Evolutionary conservation across 495 filamentous ascomycete genomes (phyloP).

Genomic region (Aspergillus funiculosus): DNA sequence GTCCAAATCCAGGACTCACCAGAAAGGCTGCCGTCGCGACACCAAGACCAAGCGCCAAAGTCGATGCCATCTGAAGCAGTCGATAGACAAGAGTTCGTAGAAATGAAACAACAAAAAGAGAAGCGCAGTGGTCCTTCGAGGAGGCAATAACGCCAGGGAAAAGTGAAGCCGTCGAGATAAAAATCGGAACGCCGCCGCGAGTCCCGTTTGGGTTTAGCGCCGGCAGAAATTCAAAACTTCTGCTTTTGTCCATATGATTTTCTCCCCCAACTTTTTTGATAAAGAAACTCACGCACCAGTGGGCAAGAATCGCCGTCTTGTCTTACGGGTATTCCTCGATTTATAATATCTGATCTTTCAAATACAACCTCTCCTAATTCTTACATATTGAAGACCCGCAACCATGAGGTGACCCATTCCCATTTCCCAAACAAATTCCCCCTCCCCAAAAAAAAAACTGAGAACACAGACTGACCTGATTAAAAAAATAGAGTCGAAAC

Average conservation of each 20-base stretch:
- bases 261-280: slow-evolving; percentile 19
- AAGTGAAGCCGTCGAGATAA: slow-evolving; percentile 20
- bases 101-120: not conserved
- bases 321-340: too few species aligned
- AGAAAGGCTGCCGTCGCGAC: slow-evolving; percentile 72
- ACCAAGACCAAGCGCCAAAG: slow-evolving; percentile 71
- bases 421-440: not conserved
- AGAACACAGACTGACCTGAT: not conserved
- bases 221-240: slow-evolving; percentile 25
- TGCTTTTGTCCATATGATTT: slow-evolving; percentile 23
- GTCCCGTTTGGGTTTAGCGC: slow-evolving; percentile 21
- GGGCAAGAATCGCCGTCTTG: not conserved
- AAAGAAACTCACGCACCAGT: not conserved
- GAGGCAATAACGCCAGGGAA: slow-evolving; percentile 14
- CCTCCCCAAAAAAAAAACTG: not conserved
- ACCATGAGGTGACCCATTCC: slow-evolving; percentile 8
- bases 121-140: not conserved
- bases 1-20: slow-evolving; percentile 41
- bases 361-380: too few species aligned
- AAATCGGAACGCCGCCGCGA: slow-evolving; percentile 25
- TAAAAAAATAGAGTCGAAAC: slow-evolving; percentile 60
- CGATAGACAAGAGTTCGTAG: not conserved
- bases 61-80: slow-evolving; percentile 59
- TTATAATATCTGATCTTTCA: too few species aligned
- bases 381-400: not conserved